Percentiles rank a stretch among this genome's conserved stretches.
Evolutionary conservation across 2,329 filamentous ascomycete species (phyloP).

Genomic region (Beauveria brongniartii): DNA sequence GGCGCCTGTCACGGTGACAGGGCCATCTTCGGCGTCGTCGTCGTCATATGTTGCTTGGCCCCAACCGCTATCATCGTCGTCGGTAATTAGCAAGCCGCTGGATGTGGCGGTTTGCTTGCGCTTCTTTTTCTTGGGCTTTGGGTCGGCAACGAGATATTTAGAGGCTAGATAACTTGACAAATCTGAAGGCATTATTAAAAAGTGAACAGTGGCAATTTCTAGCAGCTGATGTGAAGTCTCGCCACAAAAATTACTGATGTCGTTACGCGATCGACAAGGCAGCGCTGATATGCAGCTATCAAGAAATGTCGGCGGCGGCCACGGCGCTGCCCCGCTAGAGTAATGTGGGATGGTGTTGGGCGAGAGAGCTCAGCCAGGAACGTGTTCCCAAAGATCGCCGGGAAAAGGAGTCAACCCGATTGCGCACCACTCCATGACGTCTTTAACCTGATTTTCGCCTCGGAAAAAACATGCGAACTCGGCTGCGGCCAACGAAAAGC

Average conservation of each 20-base stretch:
- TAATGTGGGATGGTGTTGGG: slow-evolving; percentile 10
- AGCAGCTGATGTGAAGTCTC: background rate
- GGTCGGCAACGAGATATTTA: slow-evolving; percentile 67
- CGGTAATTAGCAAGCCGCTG: slow-evolving; percentile 53
- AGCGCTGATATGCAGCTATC: slow-evolving; percentile 6
- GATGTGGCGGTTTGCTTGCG: slow-evolving; percentile 48
- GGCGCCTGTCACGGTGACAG: slow-evolving; percentile 40
- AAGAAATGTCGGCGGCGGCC: slow-evolving; percentile 1
- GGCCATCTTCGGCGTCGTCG: slow-evolving; percentile 47
- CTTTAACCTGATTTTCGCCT: background rate
- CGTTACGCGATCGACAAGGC: background rate
- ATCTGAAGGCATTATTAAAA: slow-evolving; percentile 41
- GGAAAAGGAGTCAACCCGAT: slow-evolving; percentile 2
- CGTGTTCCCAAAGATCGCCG: slow-evolving; percentile 1
- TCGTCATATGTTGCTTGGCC: slow-evolving; percentile 29
- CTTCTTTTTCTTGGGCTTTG: slow-evolving; percentile 52
- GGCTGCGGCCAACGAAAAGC: slow-evolving; percentile 15
- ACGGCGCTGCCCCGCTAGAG: slow-evolving; percentile 11
- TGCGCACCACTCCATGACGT: slow-evolving; percentile 1
- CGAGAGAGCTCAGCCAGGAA: background rate
- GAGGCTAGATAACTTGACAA: slow-evolving; percentile 82
- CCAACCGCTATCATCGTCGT: slow-evolving; percentile 55
- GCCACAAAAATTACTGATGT: background rate
- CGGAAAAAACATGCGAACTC: slow-evolving; percentile 23
- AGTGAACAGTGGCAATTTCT: background rate